Conservation (phyloP, 73 alveolate species). For the Paramecium primaurelia region DNA sequence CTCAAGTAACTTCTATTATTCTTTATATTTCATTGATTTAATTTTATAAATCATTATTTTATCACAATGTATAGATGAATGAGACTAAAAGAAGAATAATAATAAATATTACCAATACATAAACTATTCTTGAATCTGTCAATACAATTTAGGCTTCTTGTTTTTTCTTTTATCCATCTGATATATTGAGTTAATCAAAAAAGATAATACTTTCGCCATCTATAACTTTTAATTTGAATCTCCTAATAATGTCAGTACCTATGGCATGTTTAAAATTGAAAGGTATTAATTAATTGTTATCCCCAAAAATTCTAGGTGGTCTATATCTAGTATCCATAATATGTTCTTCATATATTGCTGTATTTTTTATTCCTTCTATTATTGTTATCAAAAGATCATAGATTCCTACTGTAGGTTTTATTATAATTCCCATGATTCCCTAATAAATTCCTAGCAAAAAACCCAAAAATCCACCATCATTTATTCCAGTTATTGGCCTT, state of each 20-base stretch:
- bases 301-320: constrained; percentile 61
- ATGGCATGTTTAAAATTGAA: constrained; percentile 58
- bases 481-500: constrained; percentile 57
- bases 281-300: constrained; percentile 30
- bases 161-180: constrained; percentile 22
- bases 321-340: constrained; percentile 63
- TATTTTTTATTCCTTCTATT: constrained; percentile 50
- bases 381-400: constrained; percentile 54
- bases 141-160: constrained; percentile 49
- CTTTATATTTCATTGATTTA: constrained; percentile 21
- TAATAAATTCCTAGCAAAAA: constrained; percentile 51
- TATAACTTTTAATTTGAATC: constrained; percentile 49
- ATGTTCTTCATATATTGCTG: constrained; percentile 61
- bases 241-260: constrained; percentile 58
- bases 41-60: constrained; percentile 56
- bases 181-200: constrained; percentile 53
- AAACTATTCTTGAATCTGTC: constrained; percentile 55
- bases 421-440: constrained; percentile 49
- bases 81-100: background rate
- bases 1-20: background rate
- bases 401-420: constrained; percentile 57
- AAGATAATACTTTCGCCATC: constrained; percentile 54
- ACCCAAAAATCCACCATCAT: constrained; percentile 60
- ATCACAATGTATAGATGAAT: constrained; percentile 52
- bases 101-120: constrained; percentile 16